A percentile compares a stretch with the other conserved stretches of the same genome.
These are phyloP conservation scores for Puccinia coronata DNA, from an alignment of 1,284 basidiomycete genomes.

Conservation along the genomic window DNA sequence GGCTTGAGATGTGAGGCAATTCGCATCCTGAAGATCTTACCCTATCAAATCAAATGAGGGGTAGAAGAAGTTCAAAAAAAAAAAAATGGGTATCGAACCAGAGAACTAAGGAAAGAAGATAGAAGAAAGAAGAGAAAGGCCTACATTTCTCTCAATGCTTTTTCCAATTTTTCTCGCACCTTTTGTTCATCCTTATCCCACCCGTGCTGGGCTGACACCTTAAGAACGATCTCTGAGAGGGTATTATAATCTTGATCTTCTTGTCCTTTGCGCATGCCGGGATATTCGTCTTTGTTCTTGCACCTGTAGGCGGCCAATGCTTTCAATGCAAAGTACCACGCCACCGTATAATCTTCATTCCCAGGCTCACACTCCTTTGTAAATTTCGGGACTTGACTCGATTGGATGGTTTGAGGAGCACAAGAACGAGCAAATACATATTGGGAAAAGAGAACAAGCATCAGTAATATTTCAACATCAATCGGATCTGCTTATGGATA, in stretches of 20 bases:
- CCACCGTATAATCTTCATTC: background rate
- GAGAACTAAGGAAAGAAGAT: background rate
- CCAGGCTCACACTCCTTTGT: no score
- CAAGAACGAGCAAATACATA: conserved; percentile 47
- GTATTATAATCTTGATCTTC: background rate
- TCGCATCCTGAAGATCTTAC: conserved; percentile 72
- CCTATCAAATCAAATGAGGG: background rate
- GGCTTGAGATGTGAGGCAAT: conserved; percentile 86
- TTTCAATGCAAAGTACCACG: conserved; percentile 22
- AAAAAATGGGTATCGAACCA: background rate
- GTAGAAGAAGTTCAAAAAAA: no score
- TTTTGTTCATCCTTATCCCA: conserved; percentile 40
- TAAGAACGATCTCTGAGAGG: background rate
- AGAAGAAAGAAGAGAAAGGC: background rate
- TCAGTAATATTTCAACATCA: background rate
- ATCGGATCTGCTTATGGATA: conserved; percentile 64
- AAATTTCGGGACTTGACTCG: conserved; percentile 50
- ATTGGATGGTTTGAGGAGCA: conserved; percentile 14
- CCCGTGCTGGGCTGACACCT: no score
- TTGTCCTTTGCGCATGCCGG: conserved; percentile 4
- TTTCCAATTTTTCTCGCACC: conserved; percentile 46
- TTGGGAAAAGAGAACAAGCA: conserved; percentile 39
- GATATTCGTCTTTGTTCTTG: conserved; percentile 9
- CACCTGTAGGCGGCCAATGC: background rate
- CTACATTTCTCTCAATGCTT: conserved; percentile 50